Evolutionary conservation across 2,329 filamentous ascomycete species (phyloP), one percentile per base, ranked within the genome.

Genomic region (Pseudocercospora crystallina): DNA sequence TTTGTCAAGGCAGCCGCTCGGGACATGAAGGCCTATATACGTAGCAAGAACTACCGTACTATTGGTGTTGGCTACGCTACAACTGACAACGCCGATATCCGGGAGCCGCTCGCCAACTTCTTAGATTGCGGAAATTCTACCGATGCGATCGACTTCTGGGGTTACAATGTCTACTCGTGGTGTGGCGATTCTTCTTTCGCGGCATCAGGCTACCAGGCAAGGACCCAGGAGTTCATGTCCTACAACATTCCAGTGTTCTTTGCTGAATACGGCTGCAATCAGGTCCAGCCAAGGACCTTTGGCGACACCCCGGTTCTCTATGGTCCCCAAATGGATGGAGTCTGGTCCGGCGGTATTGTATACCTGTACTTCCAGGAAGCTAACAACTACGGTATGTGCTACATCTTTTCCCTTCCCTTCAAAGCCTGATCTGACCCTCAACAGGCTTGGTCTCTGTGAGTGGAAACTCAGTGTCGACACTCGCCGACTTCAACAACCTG

Each of bases 161-260:
- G 94, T 52, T 97, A 97, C 85, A 99, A 97, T 80, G 95, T 97
- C 76, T 97, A 97, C 81, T 95, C 91, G 44, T 97, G 94, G 94
- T 99, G 94, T 71, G 94, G 92, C 61, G 72, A 90, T 62, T 95
- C 88, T 66, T 82, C 77, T 65, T 94, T 87, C 76, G 67, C 77
- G 31, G 68, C 78, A 49, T 96, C 94, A 2, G 89, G 89, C 47
- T 99, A 91, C 74, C 78, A 85, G 58, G 79, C 83, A 49, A 87
- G 92, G 69, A 90, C 90, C 61, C 73, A 88, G 58, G 91, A 96
- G 75, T 97, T 96, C 77, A 71, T 78, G 52, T 83, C 85, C 69
- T 97, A 92, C 79, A 88, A 89, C 5, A 89, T 97, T 2, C 94
- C 94, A 41, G 88, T 90, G 65, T 97, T 97, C 85, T 96, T 97